These are phyloP conservation scores for Irineochytrium annulatum DNA, from an alignment of 192 early-diverging fungal genomes.

Conservation along the genomic window DNA sequence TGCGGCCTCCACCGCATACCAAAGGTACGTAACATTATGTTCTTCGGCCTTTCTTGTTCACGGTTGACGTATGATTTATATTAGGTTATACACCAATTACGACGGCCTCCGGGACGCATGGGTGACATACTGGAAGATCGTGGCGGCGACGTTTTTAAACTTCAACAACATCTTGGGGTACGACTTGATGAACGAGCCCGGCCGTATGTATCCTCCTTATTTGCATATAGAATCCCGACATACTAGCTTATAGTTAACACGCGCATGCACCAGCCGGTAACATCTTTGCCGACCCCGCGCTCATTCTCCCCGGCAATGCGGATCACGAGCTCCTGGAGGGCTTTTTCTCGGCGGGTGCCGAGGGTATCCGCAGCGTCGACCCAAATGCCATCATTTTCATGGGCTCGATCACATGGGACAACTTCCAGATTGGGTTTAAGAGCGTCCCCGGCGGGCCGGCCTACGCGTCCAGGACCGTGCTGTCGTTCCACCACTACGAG, in stretches of 20 bases:
- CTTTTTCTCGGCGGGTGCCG: constrained; percentile 9
- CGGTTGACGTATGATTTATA: too few relatives aligned
- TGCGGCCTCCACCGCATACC: constrained; percentile 45
- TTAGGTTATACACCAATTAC: constrained; percentile 46
- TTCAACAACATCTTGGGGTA: constrained; percentile 57
- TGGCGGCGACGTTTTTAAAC: constrained; percentile 43
- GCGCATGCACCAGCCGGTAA: too few relatives aligned
- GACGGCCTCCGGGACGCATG: constrained; percentile 52
- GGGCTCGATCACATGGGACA: constrained; percentile 12
- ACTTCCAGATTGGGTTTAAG: constrained; percentile 15
- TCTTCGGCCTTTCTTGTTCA: background rate
- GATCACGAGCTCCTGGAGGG: constrained; percentile 16
- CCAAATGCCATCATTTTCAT: constrained; percentile 21
- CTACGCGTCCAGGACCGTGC: constrained; percentile 4
- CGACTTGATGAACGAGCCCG: constrained; percentile 65
- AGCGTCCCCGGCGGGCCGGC: constrained; percentile 3
- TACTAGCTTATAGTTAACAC: too few relatives aligned
- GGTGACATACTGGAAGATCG: constrained; percentile 52
- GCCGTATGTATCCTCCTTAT: background rate
- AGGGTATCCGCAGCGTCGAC: constrained; percentile 17
- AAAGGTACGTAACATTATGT: background rate
- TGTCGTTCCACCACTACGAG: constrained; percentile 3
- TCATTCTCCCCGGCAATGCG: constrained; percentile 5
- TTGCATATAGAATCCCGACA: too few relatives aligned
- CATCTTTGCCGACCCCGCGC: constrained; percentile 11